These are phyloP conservation scores for Yamadazyma blattariae DNA, from an alignment of 1,139 yeast species.

Conservation along the genomic window DNA sequence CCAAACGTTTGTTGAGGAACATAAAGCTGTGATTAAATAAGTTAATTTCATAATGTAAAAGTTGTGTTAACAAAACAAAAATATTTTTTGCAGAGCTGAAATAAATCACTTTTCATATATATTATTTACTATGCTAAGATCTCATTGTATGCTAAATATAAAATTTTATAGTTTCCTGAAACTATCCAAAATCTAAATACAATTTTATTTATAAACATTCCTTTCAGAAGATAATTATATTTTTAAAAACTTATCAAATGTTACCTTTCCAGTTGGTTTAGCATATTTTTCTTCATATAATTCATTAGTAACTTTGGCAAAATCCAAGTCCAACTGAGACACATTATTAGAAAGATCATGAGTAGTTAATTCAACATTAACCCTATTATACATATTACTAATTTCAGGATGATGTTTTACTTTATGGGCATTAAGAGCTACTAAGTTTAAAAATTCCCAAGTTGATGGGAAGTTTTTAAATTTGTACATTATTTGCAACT, in stretches of 20 bases:
- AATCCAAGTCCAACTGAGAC: constrained; percentile 54
- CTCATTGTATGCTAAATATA: too few species aligned
- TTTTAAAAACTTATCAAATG: constrained; percentile 6
- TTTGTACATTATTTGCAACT: constrained; percentile 27
- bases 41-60: too few species aligned
- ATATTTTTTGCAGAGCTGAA: too few species aligned
- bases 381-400: constrained; percentile 59
- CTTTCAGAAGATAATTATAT: too few species aligned
- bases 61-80: too few species aligned
- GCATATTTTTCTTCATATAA: constrained; percentile 7
- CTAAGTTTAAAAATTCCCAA: constrained; percentile 61
- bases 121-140: too few species aligned
- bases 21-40: too few species aligned
- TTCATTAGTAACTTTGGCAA: constrained; percentile 45
- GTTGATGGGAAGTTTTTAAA: constrained; percentile 57
- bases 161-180: too few species aligned
- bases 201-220: too few species aligned
- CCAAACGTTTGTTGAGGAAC: too few species aligned
- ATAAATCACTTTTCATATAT: too few species aligned
- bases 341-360: constrained; percentile 61
- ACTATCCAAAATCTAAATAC: too few species aligned
- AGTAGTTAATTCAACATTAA: constrained; percentile 57
- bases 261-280: constrained; percentile 3
- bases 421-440: constrained; percentile 59
- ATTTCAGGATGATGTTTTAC: constrained; percentile 76